phyloP scores from a whole-genome alignment of 2,329 filamentous ascomycete species.

The Colletotrichum filicis region DNA sequence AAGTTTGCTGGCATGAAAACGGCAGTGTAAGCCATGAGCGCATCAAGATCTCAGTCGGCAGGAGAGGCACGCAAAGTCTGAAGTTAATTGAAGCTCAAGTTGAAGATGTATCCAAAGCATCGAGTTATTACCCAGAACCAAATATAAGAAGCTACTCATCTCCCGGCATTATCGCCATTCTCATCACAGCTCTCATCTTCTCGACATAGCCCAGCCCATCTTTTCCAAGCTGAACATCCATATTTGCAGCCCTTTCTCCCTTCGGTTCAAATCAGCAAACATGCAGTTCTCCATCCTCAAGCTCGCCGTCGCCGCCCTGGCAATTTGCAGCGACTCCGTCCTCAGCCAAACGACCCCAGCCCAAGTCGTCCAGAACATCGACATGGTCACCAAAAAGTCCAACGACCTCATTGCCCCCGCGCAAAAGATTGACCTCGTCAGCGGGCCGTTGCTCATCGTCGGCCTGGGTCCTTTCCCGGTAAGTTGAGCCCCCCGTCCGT shows the following conservation, averaged over 20 bases:
- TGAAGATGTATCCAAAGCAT: not conserved
- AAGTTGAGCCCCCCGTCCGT: not conserved
- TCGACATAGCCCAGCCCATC: not conserved
- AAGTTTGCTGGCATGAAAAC: not conserved
- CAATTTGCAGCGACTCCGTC: slow-evolving; percentile 34
- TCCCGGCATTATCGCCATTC: not conserved
- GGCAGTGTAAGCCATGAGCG: not conserved
- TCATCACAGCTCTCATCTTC: not conserved
- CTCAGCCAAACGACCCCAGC: slow-evolving; percentile 32
- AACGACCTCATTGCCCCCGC: slow-evolving; percentile 41
- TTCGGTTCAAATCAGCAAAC: not conserved
- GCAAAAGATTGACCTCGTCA: slow-evolving; percentile 41
- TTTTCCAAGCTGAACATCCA: not conserved
- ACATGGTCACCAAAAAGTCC: slow-evolving; percentile 39
- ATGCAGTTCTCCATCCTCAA: slow-evolving; percentile 37
- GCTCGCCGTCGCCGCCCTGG: slow-evolving; percentile 31
- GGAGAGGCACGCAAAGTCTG: accelerated
- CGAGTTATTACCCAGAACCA: not conserved
- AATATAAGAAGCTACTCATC: not conserved
- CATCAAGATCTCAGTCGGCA: not conserved
- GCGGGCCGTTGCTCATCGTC: slow-evolving; percentile 39
- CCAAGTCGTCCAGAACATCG: slow-evolving; percentile 40
- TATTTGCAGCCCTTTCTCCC: not conserved
- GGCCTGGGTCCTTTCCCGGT: slow-evolving; percentile 46
- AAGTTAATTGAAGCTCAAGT: accelerated